These are phyloP conservation scores for Zygotorulaspora mrakii DNA, from an alignment of 1,139 yeast species.

Conservation along the genomic window DNA sequence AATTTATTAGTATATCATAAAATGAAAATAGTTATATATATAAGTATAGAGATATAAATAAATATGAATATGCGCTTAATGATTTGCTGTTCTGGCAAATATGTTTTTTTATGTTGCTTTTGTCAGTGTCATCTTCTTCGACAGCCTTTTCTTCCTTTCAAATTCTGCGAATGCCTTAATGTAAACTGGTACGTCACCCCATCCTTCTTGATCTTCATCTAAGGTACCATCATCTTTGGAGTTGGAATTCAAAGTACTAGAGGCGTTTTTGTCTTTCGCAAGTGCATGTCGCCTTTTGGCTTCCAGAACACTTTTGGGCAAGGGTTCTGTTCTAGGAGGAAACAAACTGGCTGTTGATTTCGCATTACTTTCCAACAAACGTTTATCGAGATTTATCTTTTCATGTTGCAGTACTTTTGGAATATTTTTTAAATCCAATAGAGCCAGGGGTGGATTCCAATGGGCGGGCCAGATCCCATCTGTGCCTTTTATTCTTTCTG, in stretches of 20 bases:
- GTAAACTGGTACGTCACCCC: slow-evolving; percentile 72
- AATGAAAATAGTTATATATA: background rate
- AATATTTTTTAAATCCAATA: slow-evolving; percentile 40
- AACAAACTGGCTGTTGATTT: slow-evolving; percentile 29
- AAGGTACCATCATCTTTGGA: slow-evolving; percentile 37
- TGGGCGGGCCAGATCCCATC: slow-evolving; percentile 75
- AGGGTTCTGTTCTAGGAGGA: slow-evolving; percentile 33
- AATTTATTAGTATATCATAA: background rate
- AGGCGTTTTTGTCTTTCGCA: slow-evolving; percentile 8
- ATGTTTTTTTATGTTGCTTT: background rate
- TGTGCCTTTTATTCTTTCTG: slow-evolving; percentile 45
- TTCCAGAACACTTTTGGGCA: slow-evolving; percentile 37
- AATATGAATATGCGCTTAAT: slow-evolving; percentile 8
- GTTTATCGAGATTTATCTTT: slow-evolving; percentile 24
- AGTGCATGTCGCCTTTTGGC: slow-evolving; percentile 25
- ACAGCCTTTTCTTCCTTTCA: slow-evolving; percentile 60
- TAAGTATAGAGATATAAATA: slow-evolving; percentile 1
- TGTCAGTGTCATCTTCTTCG: too few species aligned
- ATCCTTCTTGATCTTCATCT: slow-evolving; percentile 43
- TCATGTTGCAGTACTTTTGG: slow-evolving; percentile 37
- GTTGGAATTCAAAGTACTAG: slow-evolving; percentile 10
- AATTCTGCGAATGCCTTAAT: slow-evolving; percentile 80
- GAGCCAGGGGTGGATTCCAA: slow-evolving; percentile 66
- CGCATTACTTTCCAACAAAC: slow-evolving; percentile 28
- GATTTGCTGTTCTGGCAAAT: background rate